A percentile compares a stretch with the other conserved stretches of the same genome.
Evolutionary conservation across 164 flowering plant genomes (phyloP).

Genomic region (Vitis amurensis): DNA sequence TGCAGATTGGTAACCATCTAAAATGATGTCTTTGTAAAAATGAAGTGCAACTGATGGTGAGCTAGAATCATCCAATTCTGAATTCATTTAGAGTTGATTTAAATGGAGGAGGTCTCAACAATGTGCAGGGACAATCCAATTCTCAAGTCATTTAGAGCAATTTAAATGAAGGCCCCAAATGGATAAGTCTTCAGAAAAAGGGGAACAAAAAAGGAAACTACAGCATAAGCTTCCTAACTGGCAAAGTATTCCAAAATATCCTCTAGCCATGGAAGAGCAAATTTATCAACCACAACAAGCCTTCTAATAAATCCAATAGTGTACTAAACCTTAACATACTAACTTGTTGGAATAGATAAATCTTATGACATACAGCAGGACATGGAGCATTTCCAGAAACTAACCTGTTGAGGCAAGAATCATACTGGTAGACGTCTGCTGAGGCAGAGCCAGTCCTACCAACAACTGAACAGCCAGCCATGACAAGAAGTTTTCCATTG

Average conservation of each 20-base stretch:
- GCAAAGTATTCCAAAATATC: neutral
- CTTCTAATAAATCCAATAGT: neutral
- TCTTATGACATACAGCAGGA: neutral
- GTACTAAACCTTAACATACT: no score
- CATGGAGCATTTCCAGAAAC: conserved; percentile 1
- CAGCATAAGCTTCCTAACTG: neutral
- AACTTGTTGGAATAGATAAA: no score
- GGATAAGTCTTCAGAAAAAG: neutral
- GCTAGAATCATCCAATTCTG: no score
- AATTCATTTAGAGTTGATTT: no score
- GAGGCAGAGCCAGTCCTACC: conserved; percentile 53
- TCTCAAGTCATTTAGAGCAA: neutral
- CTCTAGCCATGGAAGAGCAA: neutral
- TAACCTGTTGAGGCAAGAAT: conserved; percentile 90
- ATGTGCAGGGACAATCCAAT: no score
- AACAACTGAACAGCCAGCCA: conserved; percentile 62
- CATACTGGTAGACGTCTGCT: conserved; percentile 79
- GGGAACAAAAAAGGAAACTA: neutral
- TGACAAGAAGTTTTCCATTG: conserved; percentile 81
- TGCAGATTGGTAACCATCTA: no score
- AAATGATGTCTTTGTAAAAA: no score
- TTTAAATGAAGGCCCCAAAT: neutral
- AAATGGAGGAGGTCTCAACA: no score
- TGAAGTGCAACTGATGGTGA: no score
- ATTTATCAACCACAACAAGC: neutral